Evolutionary conservation across 768 basidiomycete genomes (phyloP).

Genomic region (Lentinula raphanica): DNA sequence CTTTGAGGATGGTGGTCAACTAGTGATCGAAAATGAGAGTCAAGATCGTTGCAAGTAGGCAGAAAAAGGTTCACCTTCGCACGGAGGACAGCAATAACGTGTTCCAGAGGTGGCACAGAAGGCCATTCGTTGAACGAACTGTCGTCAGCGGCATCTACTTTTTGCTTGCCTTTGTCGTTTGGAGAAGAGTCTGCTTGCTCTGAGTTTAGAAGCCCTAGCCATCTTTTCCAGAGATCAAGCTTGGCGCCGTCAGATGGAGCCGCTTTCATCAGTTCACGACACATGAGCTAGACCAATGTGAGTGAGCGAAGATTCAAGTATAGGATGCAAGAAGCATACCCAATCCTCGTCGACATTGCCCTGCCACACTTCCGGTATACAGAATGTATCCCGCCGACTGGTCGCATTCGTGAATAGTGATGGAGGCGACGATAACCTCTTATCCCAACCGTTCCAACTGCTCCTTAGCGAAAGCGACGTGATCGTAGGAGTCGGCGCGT

Average conservation of each 20-base stretch:
- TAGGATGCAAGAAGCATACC: conserved; percentile 21
- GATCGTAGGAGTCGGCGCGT: not conserved
- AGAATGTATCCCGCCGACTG: conserved; percentile 11
- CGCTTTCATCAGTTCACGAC: conserved; percentile 44
- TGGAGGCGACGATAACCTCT: conserved; percentile 2
- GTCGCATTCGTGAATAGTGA: conserved; percentile 14
- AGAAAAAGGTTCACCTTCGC: conserved; percentile 48
- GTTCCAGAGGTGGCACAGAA: conserved; percentile 28
- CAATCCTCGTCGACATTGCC: conserved; percentile 54
- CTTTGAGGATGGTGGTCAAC: conserved; percentile 32
- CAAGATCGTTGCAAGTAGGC: not conserved
- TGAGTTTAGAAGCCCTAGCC: conserved; percentile 57
- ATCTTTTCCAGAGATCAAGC: conserved; percentile 69
- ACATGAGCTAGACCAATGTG: conserved; percentile 23
- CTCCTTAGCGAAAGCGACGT: not conserved
- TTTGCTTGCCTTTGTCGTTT: not conserved
- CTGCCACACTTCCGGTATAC: conserved; percentile 44
- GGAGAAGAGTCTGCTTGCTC: not conserved
- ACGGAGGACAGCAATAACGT: conserved; percentile 48
- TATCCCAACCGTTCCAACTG: conserved; percentile 6
- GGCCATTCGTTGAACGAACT: conserved; percentile 18
- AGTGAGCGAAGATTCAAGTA: not conserved
- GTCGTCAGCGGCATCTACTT: conserved; percentile 19
- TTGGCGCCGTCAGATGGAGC: conserved; percentile 66
- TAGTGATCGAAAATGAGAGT: conserved; percentile 9